Conservation (phyloP, 1,284 basidiomycete species). For the Filobasidium uniguttulatum region DNA sequence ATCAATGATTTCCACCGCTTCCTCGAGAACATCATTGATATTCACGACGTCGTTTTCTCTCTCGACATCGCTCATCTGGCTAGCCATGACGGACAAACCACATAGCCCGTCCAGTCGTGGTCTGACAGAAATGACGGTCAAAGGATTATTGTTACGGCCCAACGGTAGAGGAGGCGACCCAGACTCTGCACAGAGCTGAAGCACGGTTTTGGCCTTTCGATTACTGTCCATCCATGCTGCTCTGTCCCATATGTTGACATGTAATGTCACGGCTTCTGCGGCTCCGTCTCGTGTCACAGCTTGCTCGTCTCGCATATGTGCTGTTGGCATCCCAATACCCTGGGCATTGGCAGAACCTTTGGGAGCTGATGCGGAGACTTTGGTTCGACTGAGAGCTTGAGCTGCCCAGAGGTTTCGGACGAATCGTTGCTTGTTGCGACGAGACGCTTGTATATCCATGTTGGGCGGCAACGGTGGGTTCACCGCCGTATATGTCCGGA, state of each 20-base stretch:
- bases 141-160: slow-evolving; percentile 52
- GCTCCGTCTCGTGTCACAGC: slow-evolving; percentile 58
- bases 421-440: slow-evolving; percentile 62
- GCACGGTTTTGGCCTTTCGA: slow-evolving; percentile 70
- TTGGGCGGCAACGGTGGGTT: slow-evolving; percentile 52
- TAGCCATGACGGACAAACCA: slow-evolving; percentile 1
- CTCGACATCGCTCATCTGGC: not conserved
- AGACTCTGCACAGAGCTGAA: slow-evolving; percentile 64
- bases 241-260: slow-evolving; percentile 70
- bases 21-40: not conserved
- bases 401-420: slow-evolving; percentile 71
- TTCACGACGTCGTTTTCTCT: not conserved
- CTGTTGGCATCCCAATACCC: slow-evolving; percentile 36
- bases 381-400: slow-evolving; percentile 62
- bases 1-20: not conserved
- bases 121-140: slow-evolving; percentile 47
- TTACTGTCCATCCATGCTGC: slow-evolving; percentile 56
- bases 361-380: slow-evolving; percentile 33
- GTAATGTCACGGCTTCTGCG: slow-evolving; percentile 49
- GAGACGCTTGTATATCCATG: slow-evolving; percentile 50
- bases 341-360: slow-evolving; percentile 17
- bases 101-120: not conserved
- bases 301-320: slow-evolving; percentile 45
- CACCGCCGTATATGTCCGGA: slow-evolving; percentile 59
- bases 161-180: slow-evolving; percentile 61